Evolutionary conservation across 1,284 basidiomycete genomes (phyloP).

Genomic region (Boletellus deceptivus): DNA sequence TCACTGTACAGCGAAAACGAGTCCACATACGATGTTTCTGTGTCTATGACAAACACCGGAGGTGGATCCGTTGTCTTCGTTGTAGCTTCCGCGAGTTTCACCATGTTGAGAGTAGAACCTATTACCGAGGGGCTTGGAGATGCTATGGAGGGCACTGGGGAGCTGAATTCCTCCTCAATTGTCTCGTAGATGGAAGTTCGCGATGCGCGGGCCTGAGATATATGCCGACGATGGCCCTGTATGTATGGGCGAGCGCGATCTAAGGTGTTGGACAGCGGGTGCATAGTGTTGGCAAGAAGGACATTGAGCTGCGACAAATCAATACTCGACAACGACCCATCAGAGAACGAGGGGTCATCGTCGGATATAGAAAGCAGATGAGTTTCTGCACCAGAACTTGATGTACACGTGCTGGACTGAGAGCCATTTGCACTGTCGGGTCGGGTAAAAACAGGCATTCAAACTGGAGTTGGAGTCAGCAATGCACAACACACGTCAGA

Average conservation of each 20-base stretch:
- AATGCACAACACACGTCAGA: not conserved
- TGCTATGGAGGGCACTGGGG: conserved; percentile 37
- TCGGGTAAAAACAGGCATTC: conserved; percentile 55
- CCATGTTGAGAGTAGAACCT: conserved; percentile 10
- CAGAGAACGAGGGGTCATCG: conserved; percentile 56
- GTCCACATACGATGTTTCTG: conserved; percentile 51
- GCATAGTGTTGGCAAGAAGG: conserved; percentile 48
- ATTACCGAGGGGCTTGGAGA: conserved; percentile 7
- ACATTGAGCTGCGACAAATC: conserved; percentile 61
- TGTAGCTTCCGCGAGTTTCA: conserved; percentile 26
- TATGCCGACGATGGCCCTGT: conserved; percentile 61
- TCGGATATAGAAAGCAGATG: conserved; percentile 67
- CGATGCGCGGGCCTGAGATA: conserved; percentile 60
- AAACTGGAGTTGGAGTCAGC: conserved; percentile 34
- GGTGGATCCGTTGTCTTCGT: conserved; percentile 36
- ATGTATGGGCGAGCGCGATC: conserved; percentile 46
- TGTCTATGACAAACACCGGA: conserved; percentile 54
- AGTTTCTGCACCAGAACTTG: conserved; percentile 59
- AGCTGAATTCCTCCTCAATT: conserved; percentile 66
- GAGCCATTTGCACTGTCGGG: conserved; percentile 53
- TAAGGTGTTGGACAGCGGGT: conserved; percentile 36
- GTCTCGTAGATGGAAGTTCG: conserved; percentile 74
- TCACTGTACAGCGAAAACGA: conserved; percentile 55
- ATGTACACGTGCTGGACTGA: conserved; percentile 64
- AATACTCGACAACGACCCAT: conserved; percentile 70